Evolutionary conservation across 352 stramenopile species (phyloP).

Genomic region (Achlya hypogyna): DNA sequence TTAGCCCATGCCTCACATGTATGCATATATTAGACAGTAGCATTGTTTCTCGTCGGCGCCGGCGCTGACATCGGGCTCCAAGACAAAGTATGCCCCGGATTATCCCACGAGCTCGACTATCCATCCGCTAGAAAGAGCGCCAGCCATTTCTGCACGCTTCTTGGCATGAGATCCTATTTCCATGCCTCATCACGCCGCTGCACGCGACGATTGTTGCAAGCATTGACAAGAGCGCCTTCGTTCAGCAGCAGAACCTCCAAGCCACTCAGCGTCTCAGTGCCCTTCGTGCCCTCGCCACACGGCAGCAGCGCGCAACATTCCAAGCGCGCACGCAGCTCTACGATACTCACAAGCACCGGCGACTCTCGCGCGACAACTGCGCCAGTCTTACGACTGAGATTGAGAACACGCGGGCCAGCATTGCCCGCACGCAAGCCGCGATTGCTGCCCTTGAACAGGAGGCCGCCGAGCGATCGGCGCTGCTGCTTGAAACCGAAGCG

Average conservation of each 20-base stretch:
- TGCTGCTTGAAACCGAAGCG: conserved; percentile 5
- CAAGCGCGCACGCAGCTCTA: background rate
- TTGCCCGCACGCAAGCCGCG: background rate
- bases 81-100: background rate
- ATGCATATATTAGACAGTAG: background rate
- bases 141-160: conserved; percentile 10
- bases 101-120: background rate
- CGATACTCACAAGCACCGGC: conserved; percentile 1
- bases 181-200: conserved; percentile 1
- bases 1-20: background rate
- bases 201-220: background rate
- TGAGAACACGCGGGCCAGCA: background rate
- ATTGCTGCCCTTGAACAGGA: background rate
- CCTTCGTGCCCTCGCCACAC: background rate
- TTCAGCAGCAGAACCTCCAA: background rate
- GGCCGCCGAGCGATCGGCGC: background rate
- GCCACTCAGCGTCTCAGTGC: background rate
- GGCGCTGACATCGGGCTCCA: background rate
- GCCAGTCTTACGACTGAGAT: background rate
- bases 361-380: background rate
- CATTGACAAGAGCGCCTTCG: background rate
- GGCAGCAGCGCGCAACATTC: background rate
- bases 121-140: background rate
- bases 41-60: background rate
- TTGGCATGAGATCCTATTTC: conserved; percentile 13